Base-by-base conservation (phyloP, 83 land plant genomes). In the Picea abies region DNA sequence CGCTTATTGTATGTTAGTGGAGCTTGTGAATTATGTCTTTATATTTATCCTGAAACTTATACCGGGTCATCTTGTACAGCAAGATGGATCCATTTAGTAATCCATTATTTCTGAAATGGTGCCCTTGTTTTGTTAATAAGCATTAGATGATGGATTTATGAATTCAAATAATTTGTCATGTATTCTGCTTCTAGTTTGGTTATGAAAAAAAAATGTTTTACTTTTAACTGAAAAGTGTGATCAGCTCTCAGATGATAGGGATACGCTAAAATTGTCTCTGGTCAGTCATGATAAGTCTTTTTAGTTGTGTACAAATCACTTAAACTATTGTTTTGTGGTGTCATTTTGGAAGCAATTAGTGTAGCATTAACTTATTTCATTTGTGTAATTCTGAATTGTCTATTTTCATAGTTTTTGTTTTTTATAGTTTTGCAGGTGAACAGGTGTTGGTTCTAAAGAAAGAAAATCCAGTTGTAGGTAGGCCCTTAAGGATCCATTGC, bases 11-110 rank as follows among this genome's bases (percentile, higher is more conserved):
- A 73, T 44, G 26, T 47, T 44, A 73, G 58, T 73, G 77, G 77
- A 73, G 58, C 77, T 73, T 73, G 77, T 73, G 77, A 44, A 73
- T 73, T 73, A 73, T 73, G 56, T 41, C 77, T 20, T 73, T 73
- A 73, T 20, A 70, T 70, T 73, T 73, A 20, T 73, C 77, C 58
- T 20, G 26, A 39, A 39, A 20, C 56, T 71, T 73, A 73, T 47
- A 41, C 77, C 47, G 58, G 77, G 77, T n/a, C n/a, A 22, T 35
- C 47, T 73, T 73, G 77, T 73, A 73, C 56, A 73, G 58, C 22
- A 4, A 44, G 77, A 22, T 73, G 58, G 77, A 73, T 22, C 58
- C 56, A 4, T 73, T 73, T 73, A 58, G 77, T 58, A 73, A 44
- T 73, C 77, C 77, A 73, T 39, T 73, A 35, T 52, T 39, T 47